phyloP scores from a whole-genome alignment of 2,329 filamentous ascomycete species.

The Tympanopsis confertula region DNA sequence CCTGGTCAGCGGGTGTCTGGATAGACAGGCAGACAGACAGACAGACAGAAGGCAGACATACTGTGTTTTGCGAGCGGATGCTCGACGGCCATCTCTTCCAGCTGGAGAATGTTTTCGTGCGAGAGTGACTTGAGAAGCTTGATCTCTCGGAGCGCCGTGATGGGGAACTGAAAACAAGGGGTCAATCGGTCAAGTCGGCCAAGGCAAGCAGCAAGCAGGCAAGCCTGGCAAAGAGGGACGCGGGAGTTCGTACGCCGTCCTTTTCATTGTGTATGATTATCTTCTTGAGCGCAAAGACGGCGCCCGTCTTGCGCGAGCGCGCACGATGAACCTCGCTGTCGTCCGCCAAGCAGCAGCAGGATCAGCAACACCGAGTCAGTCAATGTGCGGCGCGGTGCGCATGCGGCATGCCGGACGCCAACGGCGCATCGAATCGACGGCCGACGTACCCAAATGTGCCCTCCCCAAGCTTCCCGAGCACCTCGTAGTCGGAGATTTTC shows the following conservation, averaged over 20 bases:
- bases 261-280: constrained; percentile 99
- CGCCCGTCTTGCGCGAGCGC: constrained; percentile 61
- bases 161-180: constrained; percentile 59
- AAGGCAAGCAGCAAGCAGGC: constrained; percentile 2
- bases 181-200: constrained; percentile 1
- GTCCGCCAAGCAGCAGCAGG: constrained; percentile 2
- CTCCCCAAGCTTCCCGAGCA: constrained; percentile 77
- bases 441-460: constrained; percentile 75
- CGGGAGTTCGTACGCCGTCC: constrained; percentile 56
- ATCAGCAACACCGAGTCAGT: constrained; percentile 4
- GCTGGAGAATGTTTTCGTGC: constrained; percentile 72
- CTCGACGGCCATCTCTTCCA: constrained; percentile 96
- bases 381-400: not conserved
- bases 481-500: constrained; percentile 67
- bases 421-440: constrained; percentile 20
- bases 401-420: constrained; percentile 7
- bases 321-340: constrained; percentile 81
- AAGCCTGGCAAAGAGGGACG: constrained; percentile 1
- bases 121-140: constrained; percentile 93
- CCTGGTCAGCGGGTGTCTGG: constrained; percentile 10
- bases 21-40: not conserved
- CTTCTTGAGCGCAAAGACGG: constrained; percentile 84
- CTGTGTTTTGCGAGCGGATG: constrained; percentile 49
- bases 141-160: constrained; percentile 92
- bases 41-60: constrained; percentile 10